phyloP scores from a whole-genome alignment of 179 eudicot genomes.

The Silene noctiflora region DNA sequence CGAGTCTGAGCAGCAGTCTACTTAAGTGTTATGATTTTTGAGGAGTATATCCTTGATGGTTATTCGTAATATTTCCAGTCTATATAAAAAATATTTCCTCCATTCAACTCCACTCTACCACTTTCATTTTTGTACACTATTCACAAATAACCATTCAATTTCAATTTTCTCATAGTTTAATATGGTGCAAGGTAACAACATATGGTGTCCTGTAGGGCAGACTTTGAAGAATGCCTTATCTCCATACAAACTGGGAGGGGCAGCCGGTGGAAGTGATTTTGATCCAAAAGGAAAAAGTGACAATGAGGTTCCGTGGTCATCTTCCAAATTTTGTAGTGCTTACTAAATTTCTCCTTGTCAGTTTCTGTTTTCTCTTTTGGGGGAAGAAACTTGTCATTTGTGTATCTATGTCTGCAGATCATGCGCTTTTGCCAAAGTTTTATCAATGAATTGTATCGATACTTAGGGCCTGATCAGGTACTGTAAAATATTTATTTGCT shows the following conservation, averaged over 20 bases:
- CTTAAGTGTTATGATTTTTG: too few species aligned
- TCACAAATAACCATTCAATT: too few species aligned
- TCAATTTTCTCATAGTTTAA: too few species aligned
- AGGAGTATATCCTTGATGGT: too few species aligned
- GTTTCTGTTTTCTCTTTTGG: background rate
- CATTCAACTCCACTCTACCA: too few species aligned
- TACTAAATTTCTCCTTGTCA: background rate
- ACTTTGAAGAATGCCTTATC: slow-evolving; percentile 91
- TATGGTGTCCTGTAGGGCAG: slow-evolving; percentile 39
- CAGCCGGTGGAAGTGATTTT: slow-evolving; percentile 98
- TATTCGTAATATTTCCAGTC: too few species aligned
- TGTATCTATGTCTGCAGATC: slow-evolving; percentile 41
- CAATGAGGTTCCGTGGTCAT: slow-evolving; percentile 59
- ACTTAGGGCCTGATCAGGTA: slow-evolving; percentile 97
- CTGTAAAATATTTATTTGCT: background rate
- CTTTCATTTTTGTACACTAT: too few species aligned
- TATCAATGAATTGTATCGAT: slow-evolving; percentile 85
- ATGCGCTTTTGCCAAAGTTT: slow-evolving; percentile 99
- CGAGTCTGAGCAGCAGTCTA: too few species aligned
- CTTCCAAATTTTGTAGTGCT: slow-evolving; percentile 9
- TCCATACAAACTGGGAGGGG: slow-evolving; percentile 95
- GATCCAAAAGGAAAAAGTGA: slow-evolving; percentile 97
- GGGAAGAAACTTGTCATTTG: background rate
- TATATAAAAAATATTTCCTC: too few species aligned
- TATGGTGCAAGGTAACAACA: slow-evolving; percentile 19